These are phyloP conservation scores for Populus simonii DNA, from an alignment of 345 rosid genomes.

Conservation along the genomic window DNA sequence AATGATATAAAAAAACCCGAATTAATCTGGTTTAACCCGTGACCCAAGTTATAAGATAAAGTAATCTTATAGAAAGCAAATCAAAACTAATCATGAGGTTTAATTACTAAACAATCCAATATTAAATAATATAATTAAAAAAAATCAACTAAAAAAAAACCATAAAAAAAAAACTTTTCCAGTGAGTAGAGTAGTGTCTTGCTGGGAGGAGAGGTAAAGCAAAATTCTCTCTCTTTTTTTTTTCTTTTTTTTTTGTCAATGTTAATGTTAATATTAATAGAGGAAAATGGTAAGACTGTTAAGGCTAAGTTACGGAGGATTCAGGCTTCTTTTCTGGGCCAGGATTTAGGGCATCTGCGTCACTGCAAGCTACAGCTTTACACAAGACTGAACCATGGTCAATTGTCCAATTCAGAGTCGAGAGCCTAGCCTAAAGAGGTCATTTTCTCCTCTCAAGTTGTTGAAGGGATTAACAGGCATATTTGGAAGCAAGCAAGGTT, in stretches of 20 bases:
- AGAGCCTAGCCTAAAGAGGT: neutral
- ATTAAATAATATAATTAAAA: fast-evolving
- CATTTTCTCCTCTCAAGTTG: neutral
- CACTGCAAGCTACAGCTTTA: neutral
- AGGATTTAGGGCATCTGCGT: neutral
- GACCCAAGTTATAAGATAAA: no score
- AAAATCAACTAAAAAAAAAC: no score
- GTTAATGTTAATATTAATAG: no score
- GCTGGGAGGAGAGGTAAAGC: no score
- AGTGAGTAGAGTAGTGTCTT: no score
- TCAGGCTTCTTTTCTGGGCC: neutral
- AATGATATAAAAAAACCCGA: no score
- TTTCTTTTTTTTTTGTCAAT: no score
- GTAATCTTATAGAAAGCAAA: no score
- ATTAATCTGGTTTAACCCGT: fast-evolving
- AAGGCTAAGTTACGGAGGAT: neutral
- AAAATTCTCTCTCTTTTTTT: no score
- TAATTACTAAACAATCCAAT: fast-evolving
- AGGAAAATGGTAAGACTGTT: neutral
- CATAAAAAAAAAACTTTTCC: no score
- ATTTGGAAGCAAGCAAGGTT: neutral
- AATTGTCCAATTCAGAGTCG: neutral
- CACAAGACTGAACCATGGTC: neutral
- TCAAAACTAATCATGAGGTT: no score
- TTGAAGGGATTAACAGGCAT: neutral